A percentile compares a stretch with the other conserved stretches of the same genome.
phyloP scores from a whole-genome alignment of 2,329 filamentous ascomycete species.

The Paraconiothyrium brasiliense region DNA sequence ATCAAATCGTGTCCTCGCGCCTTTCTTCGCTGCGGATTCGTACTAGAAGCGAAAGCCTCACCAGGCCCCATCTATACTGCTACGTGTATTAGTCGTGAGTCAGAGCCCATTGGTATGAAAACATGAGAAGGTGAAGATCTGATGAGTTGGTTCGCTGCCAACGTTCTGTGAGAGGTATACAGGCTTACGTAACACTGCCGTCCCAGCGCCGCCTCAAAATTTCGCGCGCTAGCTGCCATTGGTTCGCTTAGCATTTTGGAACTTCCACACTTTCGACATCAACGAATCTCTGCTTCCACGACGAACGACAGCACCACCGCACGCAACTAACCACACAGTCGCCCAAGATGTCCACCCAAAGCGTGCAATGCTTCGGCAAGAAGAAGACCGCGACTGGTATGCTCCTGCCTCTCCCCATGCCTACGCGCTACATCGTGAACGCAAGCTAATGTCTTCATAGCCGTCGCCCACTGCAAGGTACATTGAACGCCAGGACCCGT shows the following conservation, averaged over 20 bases:
- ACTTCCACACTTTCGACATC: slow-evolving; percentile 15
- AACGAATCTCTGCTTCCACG: slow-evolving; percentile 16
- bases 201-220: background rate
- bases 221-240: slow-evolving; percentile 20
- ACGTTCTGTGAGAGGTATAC: background rate
- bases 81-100: background rate
- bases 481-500: slow-evolving; percentile 33
- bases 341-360: slow-evolving; percentile 55
- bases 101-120: background rate
- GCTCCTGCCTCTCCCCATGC: slow-evolving; percentile 19
- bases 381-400: slow-evolving; percentile 64
- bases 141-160: background rate
- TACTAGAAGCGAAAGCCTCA: background rate
- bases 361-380: slow-evolving; percentile 97
- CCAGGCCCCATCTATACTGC: background rate
- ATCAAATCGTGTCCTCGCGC: background rate
- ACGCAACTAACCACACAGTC: slow-evolving; percentile 47
- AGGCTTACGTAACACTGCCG: background rate
- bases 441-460: slow-evolving; percentile 58
- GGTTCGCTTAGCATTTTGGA: slow-evolving; percentile 21
- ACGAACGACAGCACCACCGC: slow-evolving; percentile 31
- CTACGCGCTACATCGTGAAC: slow-evolving; percentile 11
- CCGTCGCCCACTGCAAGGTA: slow-evolving; percentile 94
- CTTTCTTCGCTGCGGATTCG: background rate
- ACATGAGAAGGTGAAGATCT: background rate